phyloP scores from a whole-genome alignment of 176 grass and related monocot species.

The Chloris gayana region DNA sequence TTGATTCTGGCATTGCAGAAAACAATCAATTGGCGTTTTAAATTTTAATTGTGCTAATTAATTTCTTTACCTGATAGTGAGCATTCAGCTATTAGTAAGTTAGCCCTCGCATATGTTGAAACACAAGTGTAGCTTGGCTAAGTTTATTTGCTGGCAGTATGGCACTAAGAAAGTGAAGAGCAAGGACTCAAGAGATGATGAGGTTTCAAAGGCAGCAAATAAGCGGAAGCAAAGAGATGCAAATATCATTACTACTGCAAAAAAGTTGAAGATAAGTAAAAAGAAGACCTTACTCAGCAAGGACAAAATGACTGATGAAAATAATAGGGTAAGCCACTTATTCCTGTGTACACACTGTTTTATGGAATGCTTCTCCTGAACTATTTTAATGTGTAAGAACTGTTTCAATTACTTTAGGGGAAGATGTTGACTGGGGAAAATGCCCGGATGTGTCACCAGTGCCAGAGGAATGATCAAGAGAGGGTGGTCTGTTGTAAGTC shows the following conservation, averaged over 20 bases:
- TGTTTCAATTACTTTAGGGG: conserved; percentile 37
- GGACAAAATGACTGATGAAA: conserved; percentile 12
- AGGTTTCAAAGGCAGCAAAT: background rate
- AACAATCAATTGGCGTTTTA: background rate
- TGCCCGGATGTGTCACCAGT: conserved; percentile 72
- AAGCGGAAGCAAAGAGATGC: background rate
- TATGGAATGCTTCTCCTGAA: background rate
- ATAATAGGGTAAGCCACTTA: conserved; percentile 15
- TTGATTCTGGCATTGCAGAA: background rate
- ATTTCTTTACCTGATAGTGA: background rate
- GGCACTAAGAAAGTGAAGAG: background rate
- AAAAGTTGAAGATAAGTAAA: background rate
- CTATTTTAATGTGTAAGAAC: background rate
- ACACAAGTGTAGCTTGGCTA: background rate
- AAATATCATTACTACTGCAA: background rate
- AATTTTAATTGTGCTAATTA: background rate
- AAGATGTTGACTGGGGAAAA: conserved; percentile 44
- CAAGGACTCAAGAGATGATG: background rate
- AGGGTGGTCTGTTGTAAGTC: conserved; percentile 57
- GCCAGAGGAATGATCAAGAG: conserved; percentile 67
- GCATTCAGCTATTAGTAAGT: background rate
- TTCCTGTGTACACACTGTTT: background rate
- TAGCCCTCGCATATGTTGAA: background rate
- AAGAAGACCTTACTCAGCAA: conserved; percentile 11
- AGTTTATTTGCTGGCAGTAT: conserved; percentile 8